Evolutionary conservation across 495 filamentous ascomycete genomes (phyloP), one percentile per base, ranked within the genome.

Genomic region (Aspergillus funiculosus): DNA sequence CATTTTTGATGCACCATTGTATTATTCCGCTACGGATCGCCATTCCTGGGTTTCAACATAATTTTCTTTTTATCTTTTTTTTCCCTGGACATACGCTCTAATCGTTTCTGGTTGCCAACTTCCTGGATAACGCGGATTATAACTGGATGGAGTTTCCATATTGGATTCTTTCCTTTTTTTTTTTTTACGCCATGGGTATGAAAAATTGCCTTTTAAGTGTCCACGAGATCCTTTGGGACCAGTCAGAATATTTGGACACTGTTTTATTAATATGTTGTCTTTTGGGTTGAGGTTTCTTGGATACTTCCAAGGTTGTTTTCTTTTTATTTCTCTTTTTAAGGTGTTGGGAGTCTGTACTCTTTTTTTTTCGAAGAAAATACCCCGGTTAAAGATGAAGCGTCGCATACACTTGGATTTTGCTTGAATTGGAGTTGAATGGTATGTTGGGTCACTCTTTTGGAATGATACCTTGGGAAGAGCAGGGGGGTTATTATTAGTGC

Each of bases 291-390:
- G n/a, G n/a, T n/a, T n/a, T n/a, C n/a, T n/a, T n/a, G n/a, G n/a
- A n/a, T n/a, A n/a, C n/a, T n/a, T n/a, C n/a, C n/a, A n/a, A n/a
- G n/a, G n/a, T 45, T 39, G 31, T 15, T 36, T 22, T 41, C 26
- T 20, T 39, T 38, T 39, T 48, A 18, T 48, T 28, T 47, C 47
- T 28, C 18, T 24, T 51, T 19, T 45, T 17, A 36, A 44, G 27
- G 27, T 39, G 25, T 30, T 42, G 39, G 32, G 6, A 30, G 7
- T 47, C 29, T 34, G 42, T 42, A 49, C 41, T 31, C 27, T 45
- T 39, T 36, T 9, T 24, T 38, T 48, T 51, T 37, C 46, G 52
- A 43, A 50, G 42, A 51, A 52, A 50, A 55, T 55, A 55, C 52
- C 52, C 52, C 47, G 45, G 35, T 20, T 35, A 39, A 46, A 42